phyloP scores from a whole-genome alignment of 2,329 filamentous ascomycete species.

The Podosphaera aphanis region DNA sequence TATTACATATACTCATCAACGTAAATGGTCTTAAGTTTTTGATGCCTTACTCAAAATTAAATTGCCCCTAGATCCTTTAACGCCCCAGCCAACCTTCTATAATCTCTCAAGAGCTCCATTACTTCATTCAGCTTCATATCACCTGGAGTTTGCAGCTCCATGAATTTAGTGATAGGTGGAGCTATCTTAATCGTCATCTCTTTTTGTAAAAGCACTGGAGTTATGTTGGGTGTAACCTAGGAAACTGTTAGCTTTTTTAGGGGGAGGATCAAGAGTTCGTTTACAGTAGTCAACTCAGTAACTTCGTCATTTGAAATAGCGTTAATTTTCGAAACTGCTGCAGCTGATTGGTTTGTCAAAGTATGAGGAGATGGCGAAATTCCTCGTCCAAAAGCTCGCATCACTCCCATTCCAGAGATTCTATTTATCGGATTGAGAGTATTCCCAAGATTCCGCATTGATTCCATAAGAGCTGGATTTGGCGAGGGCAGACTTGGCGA shows the following conservation, averaged over 20 bases:
- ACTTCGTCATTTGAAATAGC: constrained; percentile 25
- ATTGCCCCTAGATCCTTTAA: constrained; percentile 40
- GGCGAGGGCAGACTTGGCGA: constrained; percentile 9
- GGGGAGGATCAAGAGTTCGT: constrained; percentile 7
- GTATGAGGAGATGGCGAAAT: constrained; percentile 16
- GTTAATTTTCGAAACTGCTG: constrained; percentile 17
- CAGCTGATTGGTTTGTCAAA: neutral
- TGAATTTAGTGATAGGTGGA: constrained; percentile 48
- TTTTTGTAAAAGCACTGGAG: constrained; percentile 29
- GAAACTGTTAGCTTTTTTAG: constrained; percentile 1
- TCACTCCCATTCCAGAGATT: constrained; percentile 48
- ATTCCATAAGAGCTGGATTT: constrained; percentile 48
- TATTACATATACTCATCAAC: no score
- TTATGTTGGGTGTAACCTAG: constrained; percentile 38
- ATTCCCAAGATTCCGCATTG: constrained; percentile 58
- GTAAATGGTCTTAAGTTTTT: no score
- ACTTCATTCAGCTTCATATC: constrained; percentile 56
- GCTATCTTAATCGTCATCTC: constrained; percentile 28
- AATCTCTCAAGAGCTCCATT: constrained; percentile 46
- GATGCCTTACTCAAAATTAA: constrained; percentile 2
- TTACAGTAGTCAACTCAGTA: constrained; percentile 29
- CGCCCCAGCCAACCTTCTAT: constrained; percentile 43
- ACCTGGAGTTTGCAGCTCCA: constrained; percentile 44
- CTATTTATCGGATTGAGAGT: constrained; percentile 65
- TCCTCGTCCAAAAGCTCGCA: constrained; percentile 49